Base-by-base conservation (phyloP, 225 moss, liverwort and hornwort species). In the Marchantia polymorpha region DNA sequence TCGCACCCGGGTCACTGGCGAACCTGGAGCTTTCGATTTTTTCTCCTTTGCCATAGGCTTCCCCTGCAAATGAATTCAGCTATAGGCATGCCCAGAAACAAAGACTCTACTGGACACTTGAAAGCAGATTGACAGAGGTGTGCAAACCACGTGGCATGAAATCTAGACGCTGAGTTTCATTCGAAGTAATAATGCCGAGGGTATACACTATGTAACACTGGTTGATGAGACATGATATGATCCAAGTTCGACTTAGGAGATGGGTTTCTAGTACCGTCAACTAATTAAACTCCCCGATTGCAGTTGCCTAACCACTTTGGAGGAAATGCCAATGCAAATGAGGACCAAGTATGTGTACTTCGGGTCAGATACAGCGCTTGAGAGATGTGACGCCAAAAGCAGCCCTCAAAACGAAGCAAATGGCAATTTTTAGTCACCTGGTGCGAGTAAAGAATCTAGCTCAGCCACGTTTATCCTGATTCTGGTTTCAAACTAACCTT, bases 11-110 rank as follows among this genome's bases (percentile, higher is more conserved):
- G 88, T 94, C 93, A 64, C 73, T 79, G n/a, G 94, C 97, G 77
- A 91, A 93, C 71, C 90, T 90, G 74, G 92, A 94, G 64, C 90
- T 86, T 83, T 94, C 90, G 77, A 92, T 84, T 67, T 86, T 74
- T 82, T 91, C 88, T n/a, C 96, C 96, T 81, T 89, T 96, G n/a
- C 83, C 83, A 76, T 89, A 92, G 63, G 89, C 90, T 69, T 90
- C 81, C 30, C 92, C 96, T 96, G 89, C 81, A 56, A 51, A 47
- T 29, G 77, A 49, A 71, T 25, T 50, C 19, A 74, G 53, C 27
- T 69, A 63, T 79, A 60, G 66, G 75, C 47, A 80, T 77, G 77
- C 71, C 29, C 75, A 80, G 67, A 50, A 69, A 66, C 61, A 69
- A 25, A 69, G 56, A 65, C 65, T 70, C 58, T 31, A 72, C 31